Evolutionary conservation across 495 filamentous ascomycete species (phyloP).

Genomic region (Parathielavia appendiculata): DNA sequence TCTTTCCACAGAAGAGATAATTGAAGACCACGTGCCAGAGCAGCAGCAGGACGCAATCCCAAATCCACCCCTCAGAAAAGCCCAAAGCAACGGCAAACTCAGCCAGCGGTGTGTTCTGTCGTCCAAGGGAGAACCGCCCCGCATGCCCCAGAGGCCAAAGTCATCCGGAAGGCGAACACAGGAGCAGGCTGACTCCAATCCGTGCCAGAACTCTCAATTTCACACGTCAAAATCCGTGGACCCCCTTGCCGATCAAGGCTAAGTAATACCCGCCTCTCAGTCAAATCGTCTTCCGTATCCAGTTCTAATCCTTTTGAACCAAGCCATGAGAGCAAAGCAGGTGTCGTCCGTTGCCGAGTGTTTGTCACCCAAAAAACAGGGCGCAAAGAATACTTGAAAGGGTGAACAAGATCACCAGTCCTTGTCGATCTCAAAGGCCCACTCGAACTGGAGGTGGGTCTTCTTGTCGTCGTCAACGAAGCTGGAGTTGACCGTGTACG

Average conservation of each 20-base stretch:
- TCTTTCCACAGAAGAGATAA: neutral
- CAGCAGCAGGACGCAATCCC: neutral
- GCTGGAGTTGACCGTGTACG: conserved; percentile 77
- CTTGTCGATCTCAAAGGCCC: conserved; percentile 92
- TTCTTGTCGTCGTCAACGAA: conserved; percentile 92
- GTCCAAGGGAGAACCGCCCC: neutral
- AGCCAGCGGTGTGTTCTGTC: neutral
- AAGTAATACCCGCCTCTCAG: neutral
- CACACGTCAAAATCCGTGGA: neutral
- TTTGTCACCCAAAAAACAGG: too few species aligned
- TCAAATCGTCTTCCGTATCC: too few species aligned
- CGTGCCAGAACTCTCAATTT: neutral
- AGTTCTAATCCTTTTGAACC: too few species aligned
- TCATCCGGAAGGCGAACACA: neutral
- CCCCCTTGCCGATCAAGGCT: neutral
- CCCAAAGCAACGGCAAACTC: neutral
- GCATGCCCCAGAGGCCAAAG: neutral
- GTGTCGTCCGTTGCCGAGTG: too few species aligned
- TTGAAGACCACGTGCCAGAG: neutral
- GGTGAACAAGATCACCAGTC: conserved; percentile 60
- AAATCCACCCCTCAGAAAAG: neutral
- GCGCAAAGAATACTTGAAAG: neutral
- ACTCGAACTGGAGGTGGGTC: conserved; percentile 81
- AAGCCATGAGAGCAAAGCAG: too few species aligned
- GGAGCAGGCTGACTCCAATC: neutral